Conservation (phyloP, 257 asterid genomes). For the Buddleja alternifolia region DNA sequence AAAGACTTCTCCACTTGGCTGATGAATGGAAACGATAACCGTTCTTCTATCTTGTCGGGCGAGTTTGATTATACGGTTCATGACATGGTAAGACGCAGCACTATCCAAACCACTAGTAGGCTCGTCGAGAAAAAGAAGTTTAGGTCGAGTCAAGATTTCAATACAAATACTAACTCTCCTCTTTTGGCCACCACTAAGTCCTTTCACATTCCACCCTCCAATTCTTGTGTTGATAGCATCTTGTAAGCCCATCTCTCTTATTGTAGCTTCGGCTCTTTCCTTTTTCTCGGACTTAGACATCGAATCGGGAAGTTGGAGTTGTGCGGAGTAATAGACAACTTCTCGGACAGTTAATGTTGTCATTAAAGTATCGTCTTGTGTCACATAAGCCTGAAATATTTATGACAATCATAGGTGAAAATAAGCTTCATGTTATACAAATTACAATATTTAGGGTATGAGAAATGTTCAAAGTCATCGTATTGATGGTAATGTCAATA, state of each 20-base stretch:
- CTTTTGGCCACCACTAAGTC: slow-evolving; percentile 69
- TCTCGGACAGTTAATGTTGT: slow-evolving; percentile 48
- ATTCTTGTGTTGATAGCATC: slow-evolving; percentile 56
- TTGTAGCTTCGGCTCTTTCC: slow-evolving; percentile 49
- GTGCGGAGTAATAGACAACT: slow-evolving; percentile 62
- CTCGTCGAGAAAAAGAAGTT: slow-evolving; percentile 59
- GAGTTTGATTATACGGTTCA: slow-evolving; percentile 46
- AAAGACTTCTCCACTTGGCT: slow-evolving; percentile 60
- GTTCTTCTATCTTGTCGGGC: slow-evolving; percentile 42
- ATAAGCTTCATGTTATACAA: too few relatives aligned
- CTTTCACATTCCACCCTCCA: slow-evolving; percentile 72
- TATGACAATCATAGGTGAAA: too few relatives aligned
- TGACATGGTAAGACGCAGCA: slow-evolving; percentile 61
- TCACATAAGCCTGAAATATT: too few relatives aligned
- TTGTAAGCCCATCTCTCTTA: slow-evolving; percentile 60
- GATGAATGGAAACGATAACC: slow-evolving; percentile 56
- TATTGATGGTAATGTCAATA: too few relatives aligned
- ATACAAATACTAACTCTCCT: slow-evolving; percentile 66
- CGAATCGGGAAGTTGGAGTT: slow-evolving; percentile 54
- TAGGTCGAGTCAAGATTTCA: slow-evolving; percentile 60
- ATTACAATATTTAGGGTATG: too few relatives aligned
- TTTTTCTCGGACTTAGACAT: slow-evolving; percentile 48
- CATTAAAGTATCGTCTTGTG: background rate
- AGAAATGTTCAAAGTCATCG: too few relatives aligned
- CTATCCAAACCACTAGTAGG: slow-evolving; percentile 69